A percentile compares a stretch with the other conserved stretches of the same genome.
phyloP scores from a whole-genome alignment of 2,329 filamentous ascomycete species.

The Xylaria sp. region DNA sequence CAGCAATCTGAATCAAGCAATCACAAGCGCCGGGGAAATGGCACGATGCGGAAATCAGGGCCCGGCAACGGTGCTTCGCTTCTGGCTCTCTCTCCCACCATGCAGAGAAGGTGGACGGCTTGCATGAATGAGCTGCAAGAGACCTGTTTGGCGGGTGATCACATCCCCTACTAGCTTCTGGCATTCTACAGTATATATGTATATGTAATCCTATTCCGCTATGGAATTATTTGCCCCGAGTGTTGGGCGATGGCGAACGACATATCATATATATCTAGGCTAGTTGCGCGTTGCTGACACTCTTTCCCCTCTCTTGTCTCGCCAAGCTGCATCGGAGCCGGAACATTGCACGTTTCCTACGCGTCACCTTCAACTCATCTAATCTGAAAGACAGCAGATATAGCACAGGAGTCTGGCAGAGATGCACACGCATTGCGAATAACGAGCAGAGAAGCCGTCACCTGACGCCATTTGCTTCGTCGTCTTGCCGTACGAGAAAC shows the following conservation, averaged over 20 bases:
- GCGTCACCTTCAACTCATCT: neutral
- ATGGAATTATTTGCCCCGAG: neutral
- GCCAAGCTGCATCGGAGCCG: slow-evolving; percentile 27
- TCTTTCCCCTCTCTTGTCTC: slow-evolving; percentile 20
- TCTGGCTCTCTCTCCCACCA: slow-evolving; percentile 28
- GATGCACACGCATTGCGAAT: neutral
- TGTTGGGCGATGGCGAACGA: slow-evolving; percentile 4
- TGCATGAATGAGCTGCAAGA: slow-evolving; percentile 42
- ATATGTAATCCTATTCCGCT: neutral
- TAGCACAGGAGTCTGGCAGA: neutral
- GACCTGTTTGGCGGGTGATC: slow-evolving; percentile 31
- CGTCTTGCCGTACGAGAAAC: neutral
- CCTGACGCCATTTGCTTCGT: neutral
- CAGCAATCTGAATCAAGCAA: slow-evolving; percentile 34
- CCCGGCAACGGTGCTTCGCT: slow-evolving; percentile 40
- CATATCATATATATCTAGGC: slow-evolving; percentile 8
- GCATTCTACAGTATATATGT: too few relatives aligned
- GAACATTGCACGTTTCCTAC: slow-evolving; percentile 28
- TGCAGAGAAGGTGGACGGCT: slow-evolving; percentile 37
- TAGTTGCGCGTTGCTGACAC: slow-evolving; percentile 16
- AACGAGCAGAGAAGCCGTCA: neutral
- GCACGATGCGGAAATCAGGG: slow-evolving; percentile 34
- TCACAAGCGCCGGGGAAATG: slow-evolving; percentile 36
- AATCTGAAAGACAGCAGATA: neutral
- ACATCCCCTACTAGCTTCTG: slow-evolving; percentile 4